A percentile compares a stretch with the other conserved stretches of the same genome.
Conservation (phyloP, 2,329 filamentous ascomycete genomes). For the Aspergillus floridensis region DNA sequence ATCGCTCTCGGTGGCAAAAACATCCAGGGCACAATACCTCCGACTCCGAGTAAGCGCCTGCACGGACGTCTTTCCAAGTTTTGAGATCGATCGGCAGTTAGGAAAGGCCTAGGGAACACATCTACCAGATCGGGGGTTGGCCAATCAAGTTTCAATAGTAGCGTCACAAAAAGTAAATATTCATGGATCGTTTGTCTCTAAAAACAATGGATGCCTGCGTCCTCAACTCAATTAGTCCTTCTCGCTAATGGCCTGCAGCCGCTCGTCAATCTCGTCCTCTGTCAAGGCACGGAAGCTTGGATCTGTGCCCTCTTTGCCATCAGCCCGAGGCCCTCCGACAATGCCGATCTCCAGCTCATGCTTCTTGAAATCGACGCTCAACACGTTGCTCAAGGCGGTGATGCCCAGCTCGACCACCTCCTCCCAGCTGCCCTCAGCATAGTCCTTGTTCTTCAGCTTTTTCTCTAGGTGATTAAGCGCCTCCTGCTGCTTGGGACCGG, state of each 20-base stretch:
- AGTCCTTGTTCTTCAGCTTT: slow-evolving; percentile 99
- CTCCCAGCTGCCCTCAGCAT: slow-evolving; percentile 88
- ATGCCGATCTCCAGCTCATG: slow-evolving; percentile 97
- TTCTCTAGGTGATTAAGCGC: slow-evolving; percentile 98
- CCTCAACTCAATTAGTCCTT: slow-evolving; percentile 67
- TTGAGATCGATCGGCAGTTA: neutral
- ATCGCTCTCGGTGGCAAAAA: slow-evolving; percentile 8
- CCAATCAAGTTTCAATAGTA: slow-evolving; percentile 6
- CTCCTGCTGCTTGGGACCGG: slow-evolving; percentile 97
- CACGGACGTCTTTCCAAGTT: slow-evolving; percentile 11
- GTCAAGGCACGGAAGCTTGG: slow-evolving; percentile 81
- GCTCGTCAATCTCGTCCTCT: slow-evolving; percentile 97
- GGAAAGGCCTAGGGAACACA: slow-evolving; percentile 1
- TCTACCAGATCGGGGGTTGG: neutral
- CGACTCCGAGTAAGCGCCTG: neutral
- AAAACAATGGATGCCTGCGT: slow-evolving; percentile 16
- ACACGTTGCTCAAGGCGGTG: slow-evolving; percentile 87
- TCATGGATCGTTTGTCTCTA: slow-evolving; percentile 24
- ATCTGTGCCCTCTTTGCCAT: slow-evolving; percentile 80
- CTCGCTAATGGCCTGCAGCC: slow-evolving; percentile 95
- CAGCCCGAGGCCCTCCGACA: slow-evolving; percentile 78
- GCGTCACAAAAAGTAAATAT: slow-evolving; percentile 15
- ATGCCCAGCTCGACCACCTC: slow-evolving; percentile 98
- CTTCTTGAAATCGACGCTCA: slow-evolving; percentile 99
- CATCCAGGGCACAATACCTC: neutral